Conservation (phyloP, 495 filamentous ascomycete genomes). For the Jackrogersella minutella region DNA sequence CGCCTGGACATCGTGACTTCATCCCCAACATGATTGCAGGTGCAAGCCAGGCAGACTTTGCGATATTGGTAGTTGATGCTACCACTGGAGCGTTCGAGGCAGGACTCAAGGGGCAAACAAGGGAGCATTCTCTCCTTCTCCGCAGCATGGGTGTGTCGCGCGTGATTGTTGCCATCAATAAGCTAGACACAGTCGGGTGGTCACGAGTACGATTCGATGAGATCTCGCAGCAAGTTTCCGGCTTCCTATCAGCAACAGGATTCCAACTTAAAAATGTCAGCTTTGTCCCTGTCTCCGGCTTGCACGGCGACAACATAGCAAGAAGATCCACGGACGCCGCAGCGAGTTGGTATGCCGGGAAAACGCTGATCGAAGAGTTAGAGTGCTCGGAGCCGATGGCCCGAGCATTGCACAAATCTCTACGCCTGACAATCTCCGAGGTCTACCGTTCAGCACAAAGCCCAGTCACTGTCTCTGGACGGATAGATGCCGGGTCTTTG, state of each 20-base stretch:
- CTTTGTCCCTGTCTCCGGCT: slow-evolving; percentile 89
- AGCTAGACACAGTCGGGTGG: slow-evolving; percentile 88
- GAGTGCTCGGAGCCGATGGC: slow-evolving; percentile 78
- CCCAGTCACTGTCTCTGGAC: slow-evolving; percentile 82
- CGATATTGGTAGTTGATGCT: slow-evolving; percentile 92
- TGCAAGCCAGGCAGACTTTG: slow-evolving; percentile 94
- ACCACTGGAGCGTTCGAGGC: slow-evolving; percentile 89
- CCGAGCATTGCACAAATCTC: slow-evolving; percentile 76
- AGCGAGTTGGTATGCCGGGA: slow-evolving; percentile 78
- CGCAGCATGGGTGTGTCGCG: slow-evolving; percentile 91
- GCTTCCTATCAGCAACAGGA: slow-evolving; percentile 81
- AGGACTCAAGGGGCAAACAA: slow-evolving; percentile 91
- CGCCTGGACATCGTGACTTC: slow-evolving; percentile 93
- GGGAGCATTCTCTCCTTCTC: slow-evolving; percentile 88
- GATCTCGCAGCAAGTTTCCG: slow-evolving; percentile 81
- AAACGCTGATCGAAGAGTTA: slow-evolving; percentile 80
- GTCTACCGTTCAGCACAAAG: slow-evolving; percentile 72
- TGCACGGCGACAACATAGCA: slow-evolving; percentile 86
- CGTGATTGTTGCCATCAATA: slow-evolving; percentile 91
- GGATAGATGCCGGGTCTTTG: slow-evolving; percentile 82
- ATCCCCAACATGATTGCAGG: slow-evolving; percentile 99
- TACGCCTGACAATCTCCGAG: slow-evolving; percentile 85
- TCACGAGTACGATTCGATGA: slow-evolving; percentile 80
- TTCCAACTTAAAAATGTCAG: slow-evolving; percentile 81
- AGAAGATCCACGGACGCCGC: slow-evolving; percentile 63